Base-by-base conservation (phyloP, 2,329 filamentous ascomycete species). In the Ascochyta rabiei region DNA sequence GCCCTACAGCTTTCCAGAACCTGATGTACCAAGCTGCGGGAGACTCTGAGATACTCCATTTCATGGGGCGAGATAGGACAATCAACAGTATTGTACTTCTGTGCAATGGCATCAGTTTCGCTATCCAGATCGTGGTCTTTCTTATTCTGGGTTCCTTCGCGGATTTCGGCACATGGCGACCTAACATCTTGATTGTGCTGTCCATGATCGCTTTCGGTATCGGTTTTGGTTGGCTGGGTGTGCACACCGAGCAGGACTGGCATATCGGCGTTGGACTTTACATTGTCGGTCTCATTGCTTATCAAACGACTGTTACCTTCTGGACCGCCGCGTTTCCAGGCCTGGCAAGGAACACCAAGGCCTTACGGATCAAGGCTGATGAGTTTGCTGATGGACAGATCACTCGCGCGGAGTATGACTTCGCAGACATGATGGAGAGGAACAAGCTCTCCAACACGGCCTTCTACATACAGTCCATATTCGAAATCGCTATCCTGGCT, bases 181-280 rank as follows among this genome's bases (percentile, higher is more conserved):
- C 89, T 8, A 81, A 89, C 43, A 80, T 80, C 8, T 79, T 86
- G 59, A 87, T 85, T 3, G 60, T 86, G 7, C 64, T 88, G 31
- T 84, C 86, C 0, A 23, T 61, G 5, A 55, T 63, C 18, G 64
- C 64, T 21, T 67, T 89, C 81, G 69, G 86, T 74, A 30, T 81
- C 87, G 57, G 87, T 1, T 89, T 89, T 59, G 86, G 80, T 44
- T 89, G 86, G 85, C 72, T 89, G 1, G 86, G 85, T 18, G 85
- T 89, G 0, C 84, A 88, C 54, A 81, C 80, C 0, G 72, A 81
- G 15, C 76, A 79, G 3, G 78, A 86, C 66, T 90, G 87, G 87
- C 78, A 82, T 42, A 75, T 80, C 8, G 87, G 78, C 0, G 79
- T 84, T 0, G 86, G 81, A 0, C 70, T 90, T 4, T 89, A 89